Percentiles rank a stretch among this genome's conserved stretches.
These are phyloP conservation scores for Pythium folliculosum DNA, from an alignment of 352 stramenopile genomes.

Conservation along the genomic window DNA sequence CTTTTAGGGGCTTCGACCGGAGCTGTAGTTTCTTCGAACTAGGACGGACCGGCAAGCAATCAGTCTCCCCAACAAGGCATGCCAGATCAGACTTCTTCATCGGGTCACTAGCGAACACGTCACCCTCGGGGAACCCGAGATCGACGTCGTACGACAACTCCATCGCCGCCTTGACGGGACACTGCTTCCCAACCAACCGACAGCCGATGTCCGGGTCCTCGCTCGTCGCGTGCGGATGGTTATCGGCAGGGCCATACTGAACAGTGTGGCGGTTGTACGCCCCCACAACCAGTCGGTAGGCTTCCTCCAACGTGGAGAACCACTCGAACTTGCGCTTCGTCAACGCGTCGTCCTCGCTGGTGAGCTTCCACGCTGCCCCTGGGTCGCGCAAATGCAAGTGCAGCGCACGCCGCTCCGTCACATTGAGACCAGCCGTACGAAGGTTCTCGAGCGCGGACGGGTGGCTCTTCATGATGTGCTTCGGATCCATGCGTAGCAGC, in stretches of 20 bases:
- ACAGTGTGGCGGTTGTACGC: conserved; percentile 90
- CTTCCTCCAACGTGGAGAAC: conserved; percentile 92
- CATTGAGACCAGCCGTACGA: conserved; percentile 87
- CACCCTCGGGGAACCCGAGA: conserved; percentile 77
- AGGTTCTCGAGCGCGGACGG: conserved; percentile 90
- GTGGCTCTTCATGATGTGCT: conserved; percentile 88
- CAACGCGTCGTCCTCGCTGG: conserved; percentile 90
- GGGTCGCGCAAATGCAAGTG: conserved; percentile 88
- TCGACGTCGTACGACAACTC: conserved; percentile 74
- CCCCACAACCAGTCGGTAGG: conserved; percentile 91
- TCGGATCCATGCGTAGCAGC: conserved; percentile 84
- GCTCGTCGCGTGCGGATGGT: conserved; percentile 86
- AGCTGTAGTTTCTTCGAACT: conserved; percentile 22
- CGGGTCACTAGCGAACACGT: conserved; percentile 46
- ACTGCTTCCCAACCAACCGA: conserved; percentile 90
- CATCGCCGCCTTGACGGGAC: conserved; percentile 86
- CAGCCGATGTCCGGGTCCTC: conserved; percentile 82
- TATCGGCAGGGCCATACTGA: conserved; percentile 88
- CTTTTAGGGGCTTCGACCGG: conserved; percentile 78
- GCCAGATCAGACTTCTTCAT: too few species aligned
- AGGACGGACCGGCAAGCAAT: too few species aligned
- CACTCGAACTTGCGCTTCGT: conserved; percentile 91
- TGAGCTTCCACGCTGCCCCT: conserved; percentile 78
- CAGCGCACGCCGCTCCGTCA: conserved; percentile 89
- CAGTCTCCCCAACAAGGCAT: too few species aligned